Conservation (phyloP, 768 basidiomycete genomes). For the Suillus subluteus region DNA sequence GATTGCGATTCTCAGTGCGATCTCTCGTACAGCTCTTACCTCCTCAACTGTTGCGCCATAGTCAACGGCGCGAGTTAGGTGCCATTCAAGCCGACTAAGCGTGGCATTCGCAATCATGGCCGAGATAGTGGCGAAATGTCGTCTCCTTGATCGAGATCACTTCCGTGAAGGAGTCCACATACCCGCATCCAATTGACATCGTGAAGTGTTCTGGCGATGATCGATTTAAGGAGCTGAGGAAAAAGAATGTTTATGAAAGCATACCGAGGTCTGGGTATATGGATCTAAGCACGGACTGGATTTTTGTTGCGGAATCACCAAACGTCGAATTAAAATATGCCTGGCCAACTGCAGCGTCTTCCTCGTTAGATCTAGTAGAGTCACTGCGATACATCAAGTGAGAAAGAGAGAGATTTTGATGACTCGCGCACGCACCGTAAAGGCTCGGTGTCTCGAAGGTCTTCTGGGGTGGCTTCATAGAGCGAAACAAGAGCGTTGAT, state of each 20-base stretch:
- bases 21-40: constrained; percentile 54
- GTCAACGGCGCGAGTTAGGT: constrained; percentile 57
- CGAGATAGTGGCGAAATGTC: constrained; percentile 59
- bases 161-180: constrained; percentile 51
- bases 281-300: constrained; percentile 48
- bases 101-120: constrained; percentile 64
- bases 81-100: constrained; percentile 67
- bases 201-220: constrained; percentile 52
- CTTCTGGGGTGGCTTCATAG: constrained; percentile 55
- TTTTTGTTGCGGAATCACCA: constrained; percentile 54
- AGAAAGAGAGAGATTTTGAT: not conserved
- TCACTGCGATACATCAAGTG: constrained; percentile 37
- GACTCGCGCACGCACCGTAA: constrained; percentile 43
- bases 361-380: constrained; percentile 44
- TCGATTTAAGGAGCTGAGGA: constrained; percentile 1
- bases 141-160: constrained; percentile 56
- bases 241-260: constrained; percentile 15
- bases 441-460: constrained; percentile 49
- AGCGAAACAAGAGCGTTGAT: constrained; percentile 63
- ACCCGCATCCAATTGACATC: constrained; percentile 58
- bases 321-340: constrained; percentile 53
- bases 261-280: constrained; percentile 70
- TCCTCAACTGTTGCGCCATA: constrained; percentile 59
- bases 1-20: constrained; percentile 54
- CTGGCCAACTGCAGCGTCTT: constrained; percentile 46